phyloP scores from a whole-genome alignment of 2,329 filamentous ascomycete genomes.

The Raffaelea deltoideospora region DNA sequence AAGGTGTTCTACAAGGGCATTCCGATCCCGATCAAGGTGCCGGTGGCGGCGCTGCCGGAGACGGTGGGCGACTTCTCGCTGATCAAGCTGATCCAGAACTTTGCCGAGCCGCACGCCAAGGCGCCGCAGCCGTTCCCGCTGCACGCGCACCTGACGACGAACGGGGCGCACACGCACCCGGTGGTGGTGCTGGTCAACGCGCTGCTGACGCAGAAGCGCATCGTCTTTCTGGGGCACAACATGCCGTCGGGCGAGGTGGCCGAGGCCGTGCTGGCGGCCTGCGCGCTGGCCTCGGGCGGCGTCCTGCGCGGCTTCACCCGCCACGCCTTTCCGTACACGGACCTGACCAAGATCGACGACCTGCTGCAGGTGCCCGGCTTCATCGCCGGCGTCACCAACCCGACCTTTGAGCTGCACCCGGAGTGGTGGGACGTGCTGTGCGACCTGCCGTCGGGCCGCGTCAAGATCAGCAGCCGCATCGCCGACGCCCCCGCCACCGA shows the following conservation, averaged over 20 bases:
- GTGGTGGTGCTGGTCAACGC: constrained; percentile 92
- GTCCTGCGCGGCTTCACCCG: constrained; percentile 87
- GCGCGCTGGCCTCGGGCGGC: constrained; percentile 81
- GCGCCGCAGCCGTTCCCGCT: constrained; percentile 70
- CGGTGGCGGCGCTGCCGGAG: constrained; percentile 83
- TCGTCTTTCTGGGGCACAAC: constrained; percentile 92
- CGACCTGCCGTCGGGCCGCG: constrained; percentile 77
- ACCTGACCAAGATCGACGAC: constrained; percentile 94
- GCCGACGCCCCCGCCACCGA: constrained; percentile 71
- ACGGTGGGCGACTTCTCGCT: constrained; percentile 96
- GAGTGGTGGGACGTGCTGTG: constrained; percentile 99
- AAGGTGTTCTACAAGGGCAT: constrained; percentile 93
- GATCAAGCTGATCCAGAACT: constrained; percentile 92
- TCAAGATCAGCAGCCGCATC: constrained; percentile 86
- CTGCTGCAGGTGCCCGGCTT: constrained; percentile 92
- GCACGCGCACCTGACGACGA: constrained; percentile 87
- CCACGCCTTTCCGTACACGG: constrained; percentile 94
- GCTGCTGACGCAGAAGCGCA: constrained; percentile 85
- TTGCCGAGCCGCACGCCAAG: constrained; percentile 69
- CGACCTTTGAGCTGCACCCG: constrained; percentile 82
- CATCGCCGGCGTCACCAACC: constrained; percentile 94
- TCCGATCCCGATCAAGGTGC: constrained; percentile 91
- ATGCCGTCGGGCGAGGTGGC: constrained; percentile 91
- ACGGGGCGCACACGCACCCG: constrained; percentile 77
- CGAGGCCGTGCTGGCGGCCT: constrained; percentile 95